Evolutionary conservation across 805 yeast genomes (phyloP), one percentile per base, ranked within the genome.

Genomic region (Wickerhamiella galacta): DNA sequence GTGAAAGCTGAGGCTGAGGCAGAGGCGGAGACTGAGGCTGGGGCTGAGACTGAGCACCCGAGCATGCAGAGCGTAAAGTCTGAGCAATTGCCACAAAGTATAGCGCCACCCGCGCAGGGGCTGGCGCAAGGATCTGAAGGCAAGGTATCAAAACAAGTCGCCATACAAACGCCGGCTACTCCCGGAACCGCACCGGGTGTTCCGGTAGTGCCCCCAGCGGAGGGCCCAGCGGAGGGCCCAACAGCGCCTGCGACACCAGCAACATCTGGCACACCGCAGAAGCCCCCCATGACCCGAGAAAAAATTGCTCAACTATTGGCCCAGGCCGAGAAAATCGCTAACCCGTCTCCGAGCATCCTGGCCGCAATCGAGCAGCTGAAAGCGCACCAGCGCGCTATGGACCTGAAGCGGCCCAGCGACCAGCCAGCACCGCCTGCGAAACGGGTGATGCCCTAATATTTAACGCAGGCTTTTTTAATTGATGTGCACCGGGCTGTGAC

Each of bases 281-380:
- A 42, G 33, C 40, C 41, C 14, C 40, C 46, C 3, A 45, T 46
- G 9, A 39, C 53, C 10, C 43, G 43, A 2, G 56, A 46, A 30
- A 41, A 52, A 25, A 53, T 54, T 36, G 44, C 53, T n/a, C 48
- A 52, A 36, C 43, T 54, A 15, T 39, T 54, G 14, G 55, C 49
- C 5, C 48, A 52, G 41, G 59, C 59, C 16, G 53, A 49, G 37
- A 51, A 51, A 34, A 53, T 54, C 27, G 45, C 44, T 17, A 55
- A 54, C 34, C 59, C 59, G 11, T 39, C 54, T 4, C 51, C 56
- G 5, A 44, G 47, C 18, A 48, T 55, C 16, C 38, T 41, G 28
- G 52, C 52, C 21, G 57, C 56, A 28, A 41, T 55, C 26, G 49
- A 47, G 33, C 57, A 54, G 38, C 48, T 55, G 14, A 41, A 49